Base-by-base conservation (phyloP, 208 protist genomes). In the Leishmania tarentolae region DNA sequence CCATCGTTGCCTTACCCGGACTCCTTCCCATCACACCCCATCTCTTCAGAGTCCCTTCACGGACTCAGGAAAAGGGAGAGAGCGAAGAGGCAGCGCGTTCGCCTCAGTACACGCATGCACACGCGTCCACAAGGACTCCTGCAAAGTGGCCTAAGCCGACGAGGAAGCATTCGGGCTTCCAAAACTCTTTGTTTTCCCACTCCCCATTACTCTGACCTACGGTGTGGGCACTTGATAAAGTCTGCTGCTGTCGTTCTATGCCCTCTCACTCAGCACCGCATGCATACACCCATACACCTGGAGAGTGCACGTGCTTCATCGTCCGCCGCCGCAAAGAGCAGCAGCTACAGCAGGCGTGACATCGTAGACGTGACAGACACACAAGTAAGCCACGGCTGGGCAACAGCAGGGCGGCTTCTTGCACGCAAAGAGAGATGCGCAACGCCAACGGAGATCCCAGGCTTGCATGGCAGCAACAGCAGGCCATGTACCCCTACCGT, bases 401-500 rank as follows among this genome's bases (percentile, higher is more conserved):
- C 37, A 6, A 35, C 21, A 42, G 42, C 46, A 61, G 47, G 47
- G 24, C 47, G 24, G 31, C 31, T 53, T 46, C 31, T 4, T 53
- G 31, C 17, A 19, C 31, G 46, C 21, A 56, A 59, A 75, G 71
- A 75, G 71, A 75, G 71, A 77, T 77, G 73, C 35, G 50, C 37
- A 59, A 77, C 7, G 73, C 31, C n/a, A 28, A 7, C 52, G 65
- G 37, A 17, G 15, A 35, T 13, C 37, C 21, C 15, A 19, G n/a
- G 53, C 24, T 4, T 28, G 2, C 37, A 24, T 35, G 56, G 74
- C 56, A 37, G 56, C 50, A 66, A 56, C 56, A 75, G 70, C 74
- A 61, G 3, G 46, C 17, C 35, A 82, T 86, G 82, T 82, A 76
- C 37, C 47, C 78, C 4, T 79, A 75, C 7, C 9, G 21, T 5